A percentile compares a stretch with the other conserved stretches of the same genome.
phyloP scores from a whole-genome alignment of 257 asterid genomes.

The Solanum clarkiae region DNA sequence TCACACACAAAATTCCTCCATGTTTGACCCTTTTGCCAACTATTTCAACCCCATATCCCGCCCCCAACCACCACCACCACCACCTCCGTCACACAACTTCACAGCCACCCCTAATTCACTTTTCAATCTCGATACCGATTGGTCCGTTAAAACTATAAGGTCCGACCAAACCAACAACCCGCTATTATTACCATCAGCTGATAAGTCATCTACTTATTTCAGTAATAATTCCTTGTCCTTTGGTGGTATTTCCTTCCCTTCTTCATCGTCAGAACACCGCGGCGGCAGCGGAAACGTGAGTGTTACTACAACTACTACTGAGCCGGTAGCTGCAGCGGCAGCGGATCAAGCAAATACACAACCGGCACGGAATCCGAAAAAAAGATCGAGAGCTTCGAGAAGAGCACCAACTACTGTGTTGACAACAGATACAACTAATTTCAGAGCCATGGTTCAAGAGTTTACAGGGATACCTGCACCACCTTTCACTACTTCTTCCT shows the following conservation, averaged over 20 bases:
- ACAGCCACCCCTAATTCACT: not conserved
- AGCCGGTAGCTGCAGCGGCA: not conserved
- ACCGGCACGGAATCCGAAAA: constrained; percentile 36
- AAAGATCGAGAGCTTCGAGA: constrained; percentile 76
- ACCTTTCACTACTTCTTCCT: constrained; percentile 37
- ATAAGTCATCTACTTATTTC: not conserved
- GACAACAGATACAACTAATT: constrained; percentile 66
- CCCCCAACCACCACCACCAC: not conserved
- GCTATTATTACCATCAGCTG: not conserved
- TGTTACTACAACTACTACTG: not conserved
- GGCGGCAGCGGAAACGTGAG: not conserved
- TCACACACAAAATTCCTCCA: constrained; percentile 7
- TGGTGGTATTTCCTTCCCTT: not conserved
- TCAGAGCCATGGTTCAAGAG: constrained; percentile 94
- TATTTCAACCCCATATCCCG: constrained; percentile 13
- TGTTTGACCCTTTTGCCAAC: constrained; percentile 42
- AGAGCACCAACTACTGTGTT: constrained; percentile 89
- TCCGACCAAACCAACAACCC: constrained; percentile 16
- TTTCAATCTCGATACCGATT: constrained; percentile 18
- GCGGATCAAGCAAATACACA: not conserved
- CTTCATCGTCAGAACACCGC: not conserved
- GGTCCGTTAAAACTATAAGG: constrained; percentile 25
- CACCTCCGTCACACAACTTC: not conserved
- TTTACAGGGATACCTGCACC: constrained; percentile 85
- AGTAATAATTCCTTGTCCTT: not conserved